phyloP scores from a whole-genome alignment of 75 land plant genomes.

The Pseudotsuga menziesii region DNA sequence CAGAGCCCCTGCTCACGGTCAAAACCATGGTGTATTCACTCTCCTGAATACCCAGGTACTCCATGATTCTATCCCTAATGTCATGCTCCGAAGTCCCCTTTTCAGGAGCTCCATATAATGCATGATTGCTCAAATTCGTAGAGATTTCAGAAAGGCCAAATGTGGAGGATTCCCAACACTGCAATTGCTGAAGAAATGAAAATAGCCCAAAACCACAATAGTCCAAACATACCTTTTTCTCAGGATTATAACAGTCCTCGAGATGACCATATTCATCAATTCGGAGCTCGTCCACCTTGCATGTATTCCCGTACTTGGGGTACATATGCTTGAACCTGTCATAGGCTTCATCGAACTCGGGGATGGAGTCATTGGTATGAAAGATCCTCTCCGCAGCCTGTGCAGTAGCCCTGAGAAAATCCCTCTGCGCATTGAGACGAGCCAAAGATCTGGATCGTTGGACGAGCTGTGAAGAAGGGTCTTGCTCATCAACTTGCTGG shows the following conservation, averaged over 20 bases:
- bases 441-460: slow-evolving; percentile 64
- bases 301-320: slow-evolving; percentile 57
- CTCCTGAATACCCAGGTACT: slow-evolving; percentile 76
- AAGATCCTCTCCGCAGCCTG: slow-evolving; percentile 54
- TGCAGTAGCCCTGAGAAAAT: slow-evolving; percentile 65
- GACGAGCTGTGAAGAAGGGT: slow-evolving; percentile 25
- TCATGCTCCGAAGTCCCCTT: slow-evolving; percentile 69
- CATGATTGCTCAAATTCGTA: slow-evolving; percentile 72
- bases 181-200: slow-evolving; percentile 56
- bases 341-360: slow-evolving; percentile 48
- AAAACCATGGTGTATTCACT: slow-evolving; percentile 75
- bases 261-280: slow-evolving; percentile 62
- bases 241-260: slow-evolving; percentile 12
- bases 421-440: slow-evolving; percentile 54
- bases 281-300: slow-evolving; percentile 70
- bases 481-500: slow-evolving; percentile 33
- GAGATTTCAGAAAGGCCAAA: slow-evolving; percentile 72
- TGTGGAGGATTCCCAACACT: slow-evolving; percentile 61
- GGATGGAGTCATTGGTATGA: slow-evolving; percentile 38
- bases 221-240: slow-evolving; percentile 67
- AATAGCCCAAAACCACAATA: slow-evolving; percentile 91
- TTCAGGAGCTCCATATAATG: slow-evolving; percentile 69
- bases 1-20: slow-evolving; percentile 75
- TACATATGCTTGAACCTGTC: slow-evolving; percentile 67
- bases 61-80: slow-evolving; percentile 61